Evolutionary conservation across 169 alveolate species (phyloP), one percentile per base, ranked within the genome.

Genomic region (Eimeria nieschulzi): DNA sequence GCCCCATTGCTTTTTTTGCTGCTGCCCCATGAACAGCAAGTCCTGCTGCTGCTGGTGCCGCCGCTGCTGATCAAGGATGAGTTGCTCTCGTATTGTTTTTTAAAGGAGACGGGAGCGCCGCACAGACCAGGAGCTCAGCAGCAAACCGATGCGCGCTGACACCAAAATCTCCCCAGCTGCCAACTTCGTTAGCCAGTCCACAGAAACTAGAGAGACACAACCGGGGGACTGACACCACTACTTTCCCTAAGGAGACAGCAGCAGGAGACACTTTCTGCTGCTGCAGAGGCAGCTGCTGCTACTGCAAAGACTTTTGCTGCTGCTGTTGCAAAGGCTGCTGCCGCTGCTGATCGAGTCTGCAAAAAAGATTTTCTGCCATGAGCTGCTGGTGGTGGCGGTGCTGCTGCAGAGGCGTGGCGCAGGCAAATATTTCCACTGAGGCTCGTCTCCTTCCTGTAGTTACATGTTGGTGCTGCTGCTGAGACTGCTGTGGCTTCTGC

Each of bases 81-180:
- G n/a, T n/a, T n/a, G n/a, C n/a, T n/a, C n/a, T n/a, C n/a, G n/a
- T n/a, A n/a, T n/a, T n/a, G n/a, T n/a, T n/a, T n/a, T n/a, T n/a
- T n/a, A n/a, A n/a, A n/a, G n/a, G 64, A 9, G 9, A 56, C 13
- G 64, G 64, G n/a, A 9, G 64, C 9, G 64, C 64, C 9, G 64
- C 9, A 10, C 64, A 13, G 13, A 13, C 64, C 64, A 56, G 9
- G n/a, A 56, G 64, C 64, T 56, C 64, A 56, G 64, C 64, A 13
- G 64, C 64, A 56, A 56, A 56, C n/a, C 64, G 64, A 13, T 56
- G 64, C n/a, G 64, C 64, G 64, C 64, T 56, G n/a, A 56, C 64
- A 9, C 64, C 64, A 13, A 56, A 56, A 13, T 56, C 64, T 56
- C 64, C 64, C 64, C 64, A 56, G 64, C 64, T 56, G 13, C 64